Conservation (phyloP, 129 eudicot species). For the Arctium lappa region DNA sequence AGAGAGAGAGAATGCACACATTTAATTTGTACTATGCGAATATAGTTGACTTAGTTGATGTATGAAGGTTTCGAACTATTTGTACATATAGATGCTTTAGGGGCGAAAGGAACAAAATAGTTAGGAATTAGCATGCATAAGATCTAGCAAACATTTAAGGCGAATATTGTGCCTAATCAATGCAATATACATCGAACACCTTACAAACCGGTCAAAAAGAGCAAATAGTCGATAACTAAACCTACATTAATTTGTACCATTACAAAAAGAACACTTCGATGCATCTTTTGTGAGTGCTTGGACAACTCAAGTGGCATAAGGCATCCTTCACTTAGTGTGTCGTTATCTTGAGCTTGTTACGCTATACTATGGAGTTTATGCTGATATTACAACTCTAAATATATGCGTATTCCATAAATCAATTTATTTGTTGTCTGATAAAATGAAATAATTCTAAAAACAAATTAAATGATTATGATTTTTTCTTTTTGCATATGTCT, state of each 20-base stretch:
- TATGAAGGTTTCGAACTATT: background rate
- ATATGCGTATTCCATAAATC: background rate
- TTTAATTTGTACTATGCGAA: background rate
- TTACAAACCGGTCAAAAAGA: background rate
- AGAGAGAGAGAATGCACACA: background rate
- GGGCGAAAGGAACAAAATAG: background rate
- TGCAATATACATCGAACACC: background rate
- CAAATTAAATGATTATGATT: background rate
- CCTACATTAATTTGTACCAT: background rate
- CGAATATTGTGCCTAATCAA: background rate
- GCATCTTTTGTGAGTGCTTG: conserved; percentile 13
- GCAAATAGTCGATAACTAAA: background rate
- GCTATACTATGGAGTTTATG: background rate
- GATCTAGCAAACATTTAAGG: background rate
- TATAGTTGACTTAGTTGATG: background rate
- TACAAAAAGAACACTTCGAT: background rate
- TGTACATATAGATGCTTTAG: background rate
- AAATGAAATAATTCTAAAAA: background rate
- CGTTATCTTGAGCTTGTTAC: background rate
- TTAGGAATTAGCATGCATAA: background rate
- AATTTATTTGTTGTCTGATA: background rate
- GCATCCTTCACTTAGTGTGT: conserved; percentile 3
- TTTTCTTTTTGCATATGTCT: background rate
- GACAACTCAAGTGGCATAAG: background rate
- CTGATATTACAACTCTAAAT: background rate